A percentile compares a stretch with the other conserved stretches of the same genome.
Evolutionary conservation across 208 protist genomes (phyloP).

Genomic region (Trypanosoma mega): DNA sequence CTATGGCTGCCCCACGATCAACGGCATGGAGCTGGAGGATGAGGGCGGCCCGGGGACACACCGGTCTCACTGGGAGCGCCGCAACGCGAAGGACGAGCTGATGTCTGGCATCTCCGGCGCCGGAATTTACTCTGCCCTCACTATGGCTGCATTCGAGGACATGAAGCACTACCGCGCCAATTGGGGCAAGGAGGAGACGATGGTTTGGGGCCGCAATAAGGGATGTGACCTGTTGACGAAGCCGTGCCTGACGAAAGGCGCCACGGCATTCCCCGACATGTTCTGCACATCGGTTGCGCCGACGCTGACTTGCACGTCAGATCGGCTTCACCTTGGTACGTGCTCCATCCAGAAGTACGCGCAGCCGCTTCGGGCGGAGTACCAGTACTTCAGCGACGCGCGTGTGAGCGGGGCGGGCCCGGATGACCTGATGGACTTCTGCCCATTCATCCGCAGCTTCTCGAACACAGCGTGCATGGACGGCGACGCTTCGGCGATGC

Average conservation of each 20-base stretch:
- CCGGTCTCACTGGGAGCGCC: conserved; percentile 84
- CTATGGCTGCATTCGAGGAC: conserved; percentile 72
- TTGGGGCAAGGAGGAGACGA: conserved; percentile 47
- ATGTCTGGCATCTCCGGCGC: conserved; percentile 47
- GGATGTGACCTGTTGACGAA: conserved; percentile 50
- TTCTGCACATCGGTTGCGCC: conserved; percentile 25
- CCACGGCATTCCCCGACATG: conserved; percentile 37
- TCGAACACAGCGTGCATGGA: conserved; percentile 11
- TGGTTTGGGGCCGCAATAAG: conserved; percentile 55
- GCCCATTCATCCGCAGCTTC: conserved; percentile 26
- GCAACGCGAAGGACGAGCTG: conserved; percentile 73
- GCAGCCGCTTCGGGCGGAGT: conserved; percentile 12
- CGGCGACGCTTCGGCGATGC: conserved; percentile 1
- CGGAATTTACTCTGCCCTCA: conserved; percentile 57
- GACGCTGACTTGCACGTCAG: conserved; percentile 22
- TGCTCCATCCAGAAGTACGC: conserved; percentile 13
- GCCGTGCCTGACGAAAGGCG: conserved; percentile 32
- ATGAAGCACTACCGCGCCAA: conserved; percentile 64
- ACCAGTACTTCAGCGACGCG: conserved; percentile 35
- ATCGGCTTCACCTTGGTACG: conserved; percentile 14
- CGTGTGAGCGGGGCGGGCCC: conserved; percentile 10
- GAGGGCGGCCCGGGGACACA: conserved; percentile 39
- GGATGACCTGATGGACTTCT: conserved; percentile 48
- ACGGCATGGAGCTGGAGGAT: conserved; percentile 68
- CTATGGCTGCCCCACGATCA: conserved; percentile 54